Base-by-base conservation (phyloP, 2,329 filamentous ascomycete genomes). In the Sporothrix brunneoviolacea region DNA sequence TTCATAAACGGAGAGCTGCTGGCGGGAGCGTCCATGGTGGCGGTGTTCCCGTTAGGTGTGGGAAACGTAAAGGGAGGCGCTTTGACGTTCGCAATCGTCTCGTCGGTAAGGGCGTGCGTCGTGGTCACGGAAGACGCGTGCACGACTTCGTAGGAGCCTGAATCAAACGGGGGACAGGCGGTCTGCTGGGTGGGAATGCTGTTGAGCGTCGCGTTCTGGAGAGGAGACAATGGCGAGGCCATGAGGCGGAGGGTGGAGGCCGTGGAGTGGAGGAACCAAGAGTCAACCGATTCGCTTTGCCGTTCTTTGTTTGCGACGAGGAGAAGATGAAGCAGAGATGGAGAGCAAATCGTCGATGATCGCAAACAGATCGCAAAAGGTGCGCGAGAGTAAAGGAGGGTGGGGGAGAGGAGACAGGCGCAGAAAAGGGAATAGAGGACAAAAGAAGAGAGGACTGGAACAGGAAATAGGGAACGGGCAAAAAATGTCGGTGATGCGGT, bases 151-250 rank as follows among this genome's bases (percentile, higher is more conserved):
- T 66, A 48, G n/a, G 63, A 57, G 51, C 68, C 64, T 50, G 58
- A 59, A 38, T 57, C 6, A 5, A 28, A 10, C 24, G 24, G 24
- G 24, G 10, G 5, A 28, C 61, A 51, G 43, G 61, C 24, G 62
- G 57, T 24, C 61, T 40, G 54, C 36, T 65, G 63, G 33, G 65
- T 66, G 45, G 64, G 58, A 50, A 61, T 56, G 40, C 30, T 49
- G 58, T 72, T 72, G 49, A 73, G 62, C 50, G 61, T 62, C 51
- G 65, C 62, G 59, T 64, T 66, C 40, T 61, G 62, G 42, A 64
- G 63, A 51, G 67, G 68, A 55, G 66, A 68, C 53, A 73, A 60
- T 44, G 71, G 70, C 59, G 65, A 65, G 57, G 68, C 64, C 68
- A 69, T 21, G 47, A 18, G 15, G 46, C 13, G 21, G 39, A 16